Conservation (phyloP, 306 rosid species). For the Gastrolobium villosum region DNA sequence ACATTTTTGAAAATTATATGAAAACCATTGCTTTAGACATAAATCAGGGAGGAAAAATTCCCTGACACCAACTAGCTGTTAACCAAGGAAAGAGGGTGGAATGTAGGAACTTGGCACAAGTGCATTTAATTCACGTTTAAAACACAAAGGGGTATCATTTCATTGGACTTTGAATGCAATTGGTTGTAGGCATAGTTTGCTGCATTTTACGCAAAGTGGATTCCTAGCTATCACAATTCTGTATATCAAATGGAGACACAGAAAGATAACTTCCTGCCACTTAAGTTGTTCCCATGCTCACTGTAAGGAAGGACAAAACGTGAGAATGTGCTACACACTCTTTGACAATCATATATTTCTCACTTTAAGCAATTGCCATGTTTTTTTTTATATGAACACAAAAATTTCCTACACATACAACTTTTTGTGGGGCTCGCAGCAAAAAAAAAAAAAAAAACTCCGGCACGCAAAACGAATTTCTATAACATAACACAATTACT, state of each 20-base stretch:
- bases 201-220: not conserved
- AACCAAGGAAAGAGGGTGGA: constrained; percentile 20
- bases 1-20: not conserved
- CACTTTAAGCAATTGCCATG: not conserved
- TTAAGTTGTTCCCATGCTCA: constrained; percentile 1
- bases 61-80: not conserved
- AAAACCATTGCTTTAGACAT: not conserved
- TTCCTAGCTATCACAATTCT: not conserved
- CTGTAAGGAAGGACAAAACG: not conserved
- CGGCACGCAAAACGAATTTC: too few relatives aligned
- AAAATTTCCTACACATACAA: too few relatives aligned
- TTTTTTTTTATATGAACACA: too few relatives aligned
- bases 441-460: too few relatives aligned
- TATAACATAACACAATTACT: too few relatives aligned
- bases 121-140: constrained; percentile 15
- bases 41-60: constrained; percentile 12
- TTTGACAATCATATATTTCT: not conserved
- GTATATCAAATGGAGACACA: not conserved
- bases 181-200: constrained; percentile 18
- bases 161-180: constrained; percentile 32
- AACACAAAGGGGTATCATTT: constrained; percentile 4
- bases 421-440: too few relatives aligned
- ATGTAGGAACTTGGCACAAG: constrained; percentile 9
- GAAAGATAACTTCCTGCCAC: constrained; percentile 1
- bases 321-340: constrained; percentile 20